Evolutionary conservation across 768 basidiomycete genomes (phyloP).

Genomic region (Termitomyces sp.): DNA sequence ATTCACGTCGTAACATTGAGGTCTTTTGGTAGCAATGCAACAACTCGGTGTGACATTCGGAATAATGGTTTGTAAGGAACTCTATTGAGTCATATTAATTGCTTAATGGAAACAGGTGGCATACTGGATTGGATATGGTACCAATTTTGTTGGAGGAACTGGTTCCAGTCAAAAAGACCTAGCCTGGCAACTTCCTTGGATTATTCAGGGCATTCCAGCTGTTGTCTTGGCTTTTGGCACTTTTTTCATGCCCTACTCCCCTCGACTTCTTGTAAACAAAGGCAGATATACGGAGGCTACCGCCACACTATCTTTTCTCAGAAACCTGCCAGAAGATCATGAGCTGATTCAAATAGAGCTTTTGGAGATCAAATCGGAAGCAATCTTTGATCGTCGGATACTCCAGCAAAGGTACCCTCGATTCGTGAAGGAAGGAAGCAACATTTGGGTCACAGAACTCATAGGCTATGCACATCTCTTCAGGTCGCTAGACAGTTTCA

Average conservation of each 20-base stretch:
- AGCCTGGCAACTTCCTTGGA: constrained; percentile 16
- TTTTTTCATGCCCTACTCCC: constrained; percentile 33
- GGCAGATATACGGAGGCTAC: constrained; percentile 30
- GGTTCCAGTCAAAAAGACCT: constrained; percentile 8
- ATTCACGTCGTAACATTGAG: neutral
- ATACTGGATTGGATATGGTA: constrained; percentile 15
- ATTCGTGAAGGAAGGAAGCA: constrained; percentile 12
- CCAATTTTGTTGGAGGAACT: constrained; percentile 15
- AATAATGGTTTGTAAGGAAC: constrained; percentile 7
- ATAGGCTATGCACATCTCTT: constrained; percentile 14
- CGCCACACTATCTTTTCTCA: constrained; percentile 25
- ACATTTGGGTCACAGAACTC: constrained; percentile 10
- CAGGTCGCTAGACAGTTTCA: constrained; percentile 13
- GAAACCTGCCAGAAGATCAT: constrained; percentile 25
- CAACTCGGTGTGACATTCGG: constrained; percentile 14
- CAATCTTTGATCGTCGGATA: constrained; percentile 11
- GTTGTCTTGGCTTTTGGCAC: constrained; percentile 21
- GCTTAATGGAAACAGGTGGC: constrained; percentile 5
- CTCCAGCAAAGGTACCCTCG: constrained; percentile 17
- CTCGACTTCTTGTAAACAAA: constrained; percentile 35
- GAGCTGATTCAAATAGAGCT: constrained; percentile 30
- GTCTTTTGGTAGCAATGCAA: constrained; percentile 14
- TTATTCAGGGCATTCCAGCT: constrained; percentile 30
- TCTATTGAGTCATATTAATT: neutral
- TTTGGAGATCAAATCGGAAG: constrained; percentile 24